A percentile compares a stretch with the other conserved stretches of the same genome.
Evolutionary conservation across 116 monocot genomes (phyloP).

Genomic region (Posidonia oceanica): DNA sequence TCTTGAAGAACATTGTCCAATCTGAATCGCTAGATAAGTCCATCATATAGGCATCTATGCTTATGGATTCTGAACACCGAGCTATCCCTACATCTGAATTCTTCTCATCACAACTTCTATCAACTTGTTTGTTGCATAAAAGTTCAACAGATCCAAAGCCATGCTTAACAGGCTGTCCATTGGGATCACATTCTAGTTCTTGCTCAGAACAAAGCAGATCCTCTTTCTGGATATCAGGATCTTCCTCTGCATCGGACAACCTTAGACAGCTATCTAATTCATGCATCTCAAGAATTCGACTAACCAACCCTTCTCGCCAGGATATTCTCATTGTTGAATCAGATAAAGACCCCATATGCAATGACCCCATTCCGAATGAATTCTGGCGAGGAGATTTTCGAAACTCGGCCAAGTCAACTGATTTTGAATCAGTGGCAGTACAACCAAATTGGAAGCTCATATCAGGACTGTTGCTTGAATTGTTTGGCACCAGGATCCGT

Average conservation of each 20-base stretch:
- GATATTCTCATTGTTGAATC: conserved; percentile 49
- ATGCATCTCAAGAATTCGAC: conserved; percentile 69
- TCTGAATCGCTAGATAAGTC: conserved; percentile 68
- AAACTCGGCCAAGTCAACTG: conserved; percentile 49
- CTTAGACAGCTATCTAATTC: conserved; percentile 31
- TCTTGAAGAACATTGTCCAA: conserved; percentile 71
- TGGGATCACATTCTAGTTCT: conserved; percentile 9
- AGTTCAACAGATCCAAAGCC: conserved; percentile 48
- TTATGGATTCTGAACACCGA: conserved; percentile 34
- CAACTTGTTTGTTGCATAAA: not conserved
- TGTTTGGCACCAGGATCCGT: not conserved
- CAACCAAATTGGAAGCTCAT: conserved; percentile 49
- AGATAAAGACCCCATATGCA: not conserved
- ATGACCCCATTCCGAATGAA: not conserved
- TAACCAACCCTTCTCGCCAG: conserved; percentile 78
- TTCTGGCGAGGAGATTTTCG: conserved; percentile 12
- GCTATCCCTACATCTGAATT: not conserved
- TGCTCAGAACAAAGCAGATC: conserved; percentile 5
- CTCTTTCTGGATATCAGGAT: conserved; percentile 4
- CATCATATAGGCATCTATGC: conserved; percentile 24
- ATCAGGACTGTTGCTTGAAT: conserved; percentile 2
- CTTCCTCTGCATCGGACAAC: conserved; percentile 36
- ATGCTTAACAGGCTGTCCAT: conserved; percentile 8
- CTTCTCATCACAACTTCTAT: conserved; percentile 5
- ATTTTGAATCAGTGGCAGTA: conserved; percentile 28